phyloP scores from a whole-genome alignment of 2,329 filamentous ascomycete species.

The Periconia digitata region DNA sequence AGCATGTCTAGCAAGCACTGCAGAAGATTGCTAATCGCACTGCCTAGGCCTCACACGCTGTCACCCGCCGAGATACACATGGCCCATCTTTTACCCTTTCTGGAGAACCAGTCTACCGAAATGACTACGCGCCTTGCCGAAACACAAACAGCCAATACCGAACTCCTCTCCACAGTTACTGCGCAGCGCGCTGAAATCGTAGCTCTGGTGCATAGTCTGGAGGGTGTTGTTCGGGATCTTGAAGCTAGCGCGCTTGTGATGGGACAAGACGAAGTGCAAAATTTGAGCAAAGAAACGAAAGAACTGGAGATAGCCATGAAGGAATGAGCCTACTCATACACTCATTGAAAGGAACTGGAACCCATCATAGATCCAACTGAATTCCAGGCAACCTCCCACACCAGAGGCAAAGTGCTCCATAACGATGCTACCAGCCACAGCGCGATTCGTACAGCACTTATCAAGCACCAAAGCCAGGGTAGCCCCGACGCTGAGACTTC shows the following conservation, averaged over 20 bases:
- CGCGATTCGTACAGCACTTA: neutral
- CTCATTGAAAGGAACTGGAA: neutral
- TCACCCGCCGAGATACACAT: conserved; percentile 58
- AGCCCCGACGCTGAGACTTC: neutral
- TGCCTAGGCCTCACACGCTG: conserved; percentile 58
- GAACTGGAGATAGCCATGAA: conserved; percentile 41
- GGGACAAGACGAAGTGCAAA: conserved; percentile 40
- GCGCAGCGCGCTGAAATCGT: conserved; percentile 61
- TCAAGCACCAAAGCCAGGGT: neutral
- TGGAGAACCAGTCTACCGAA: conserved; percentile 53
- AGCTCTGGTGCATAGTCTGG: conserved; percentile 55
- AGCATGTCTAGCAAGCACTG: neutral
- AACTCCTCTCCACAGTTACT: conserved; percentile 54
- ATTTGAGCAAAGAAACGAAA: conserved; percentile 36
- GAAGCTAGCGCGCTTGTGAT: conserved; percentile 52
- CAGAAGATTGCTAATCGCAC: conserved; percentile 8
- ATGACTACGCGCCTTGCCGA: conserved; percentile 53
- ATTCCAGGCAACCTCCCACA: neutral
- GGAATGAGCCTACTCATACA: conserved; percentile 18
- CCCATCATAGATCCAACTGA: neutral
- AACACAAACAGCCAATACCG: conserved; percentile 56
- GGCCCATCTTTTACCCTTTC: conserved; percentile 61
- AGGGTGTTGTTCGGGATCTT: conserved; percentile 59
- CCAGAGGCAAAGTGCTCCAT: neutral
- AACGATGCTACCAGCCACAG: neutral